Evolutionary conservation across 2,329 filamentous ascomycete species (phyloP).

Genomic region (Atkinsonella hypoxylon): DNA sequence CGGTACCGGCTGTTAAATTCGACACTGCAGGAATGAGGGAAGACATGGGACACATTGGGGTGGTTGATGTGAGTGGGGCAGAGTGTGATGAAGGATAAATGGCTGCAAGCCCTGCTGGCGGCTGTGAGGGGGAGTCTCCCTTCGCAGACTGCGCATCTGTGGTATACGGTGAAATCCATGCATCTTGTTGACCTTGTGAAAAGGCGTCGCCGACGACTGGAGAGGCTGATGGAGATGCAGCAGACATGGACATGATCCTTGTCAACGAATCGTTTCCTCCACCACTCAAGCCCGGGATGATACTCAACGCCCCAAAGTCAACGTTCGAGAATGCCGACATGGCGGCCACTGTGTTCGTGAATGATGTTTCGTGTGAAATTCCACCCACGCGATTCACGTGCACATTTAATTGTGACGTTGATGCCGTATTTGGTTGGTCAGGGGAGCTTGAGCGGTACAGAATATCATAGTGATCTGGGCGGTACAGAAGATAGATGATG

Average conservation of each 20-base stretch:
- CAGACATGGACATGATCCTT: constrained; percentile 22
- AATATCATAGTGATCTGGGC: constrained; percentile 84
- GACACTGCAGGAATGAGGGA: constrained; percentile 4
- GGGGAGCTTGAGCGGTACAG: constrained; percentile 52
- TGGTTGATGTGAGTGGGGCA: constrained; percentile 18
- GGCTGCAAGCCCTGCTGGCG: constrained; percentile 19
- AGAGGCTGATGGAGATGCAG: constrained; percentile 16
- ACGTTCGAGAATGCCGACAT: constrained; percentile 30
- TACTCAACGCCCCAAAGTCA: constrained; percentile 30
- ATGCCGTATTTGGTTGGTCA: constrained; percentile 16
- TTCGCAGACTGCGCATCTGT: constrained; percentile 14
- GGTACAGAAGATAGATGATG: constrained; percentile 49
- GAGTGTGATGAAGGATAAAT: constrained; percentile 20
- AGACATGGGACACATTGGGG: constrained; percentile 8
- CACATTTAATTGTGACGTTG: constrained; percentile 15
- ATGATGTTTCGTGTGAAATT: constrained; percentile 33
- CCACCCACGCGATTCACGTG: constrained; percentile 41
- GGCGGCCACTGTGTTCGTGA: constrained; percentile 26
- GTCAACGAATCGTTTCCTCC: constrained; percentile 8
- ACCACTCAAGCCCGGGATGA: constrained; percentile 33
- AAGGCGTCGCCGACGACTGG: constrained; percentile 19
- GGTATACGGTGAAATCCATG: constrained; percentile 24
- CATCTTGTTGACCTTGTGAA: constrained; percentile 22
- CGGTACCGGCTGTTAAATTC: constrained; percentile 9
- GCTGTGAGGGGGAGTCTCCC: constrained; percentile 12